Evolutionary conservation across 106 monocot species (phyloP), one percentile per base, ranked within the genome.

Genomic region (Narthecium ossifragum): DNA sequence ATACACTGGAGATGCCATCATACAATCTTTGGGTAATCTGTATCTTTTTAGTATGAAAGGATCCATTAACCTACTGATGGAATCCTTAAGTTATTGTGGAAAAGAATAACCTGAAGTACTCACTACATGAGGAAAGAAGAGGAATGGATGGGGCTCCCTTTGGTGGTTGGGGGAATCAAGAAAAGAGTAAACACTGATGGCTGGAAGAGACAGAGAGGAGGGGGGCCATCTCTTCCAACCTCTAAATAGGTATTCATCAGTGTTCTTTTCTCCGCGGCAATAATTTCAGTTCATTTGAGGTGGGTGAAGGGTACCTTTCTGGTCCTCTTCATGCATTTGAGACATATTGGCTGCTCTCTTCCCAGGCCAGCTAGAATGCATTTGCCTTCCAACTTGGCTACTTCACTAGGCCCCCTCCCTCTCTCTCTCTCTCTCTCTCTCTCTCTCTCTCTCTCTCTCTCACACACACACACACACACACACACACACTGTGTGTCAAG

Each of bases 391-490:
- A n/a, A n/a, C n/a, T n/a, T n/a, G n/a, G n/a, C n/a, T n/a, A n/a
- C n/a, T n/a, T n/a, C n/a, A n/a, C n/a, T n/a, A n/a, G n/a, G n/a
- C 46, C 5, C 18, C 46, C 18, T 20, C 46, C 28, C 6, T 31
- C 6, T 18, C 28, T n/a, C 56, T 56, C 0, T 2, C 20, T 4
- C 26, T 34, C 56, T 31, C 29, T 56, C 56, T 56, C 56, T 56
- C 0, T 56, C 56, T 56, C 56, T 56, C 27, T 56, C 31, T 56
- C 55, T 13, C 25, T 56, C 55, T 56, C 7, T 56, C 38, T 12
- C 43, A 41, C 11, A 37, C 60, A 37, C 10, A 13, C 37, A 2
- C 0, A 25, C 60, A 41, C 24, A 46, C 46, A 20, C 46, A 20
- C 17, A 12, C 46, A 46, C 46, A 20, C 10, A 17, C 17, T 17